A percentile compares a stretch with the other conserved stretches of the same genome.
These are phyloP conservation scores for Perkinsus marinus DNA, from an alignment of 169 alveolate species.

Conservation along the genomic window DNA sequence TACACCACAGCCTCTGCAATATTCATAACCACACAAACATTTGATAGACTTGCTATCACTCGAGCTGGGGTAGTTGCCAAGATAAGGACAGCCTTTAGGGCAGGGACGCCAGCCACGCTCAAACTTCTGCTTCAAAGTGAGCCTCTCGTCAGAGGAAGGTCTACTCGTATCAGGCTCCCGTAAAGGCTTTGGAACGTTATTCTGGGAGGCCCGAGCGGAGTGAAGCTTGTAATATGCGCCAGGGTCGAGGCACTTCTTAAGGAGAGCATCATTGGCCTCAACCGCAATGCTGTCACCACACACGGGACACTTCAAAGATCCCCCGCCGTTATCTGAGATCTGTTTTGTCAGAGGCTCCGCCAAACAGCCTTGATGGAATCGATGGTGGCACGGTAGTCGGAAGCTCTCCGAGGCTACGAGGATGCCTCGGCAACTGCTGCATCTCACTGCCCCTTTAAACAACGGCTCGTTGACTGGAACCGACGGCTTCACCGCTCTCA, in stretches of 20 bases:
- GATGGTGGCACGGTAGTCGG: not conserved
- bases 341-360: not conserved
- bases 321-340: not conserved
- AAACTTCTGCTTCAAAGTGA: not conserved
- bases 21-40: not conserved
- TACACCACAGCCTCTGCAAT: not conserved
- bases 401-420: not conserved
- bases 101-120: not conserved
- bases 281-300: not conserved
- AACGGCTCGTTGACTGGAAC: not conserved
- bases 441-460: not conserved
- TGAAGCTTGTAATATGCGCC: not conserved
- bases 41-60: not conserved
- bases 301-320: not conserved
- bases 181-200: not conserved
- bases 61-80: not conserved
- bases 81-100: not conserved
- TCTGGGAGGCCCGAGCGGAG: not conserved
- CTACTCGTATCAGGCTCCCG: not conserved
- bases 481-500: not conserved
- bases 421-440: not conserved
- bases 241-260: not conserved
- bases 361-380: not conserved
- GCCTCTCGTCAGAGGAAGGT: not conserved
- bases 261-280: not conserved